These are phyloP conservation scores for Hygrophila difformis DNA, from an alignment of 257 asterid genomes.

Conservation along the genomic window DNA sequence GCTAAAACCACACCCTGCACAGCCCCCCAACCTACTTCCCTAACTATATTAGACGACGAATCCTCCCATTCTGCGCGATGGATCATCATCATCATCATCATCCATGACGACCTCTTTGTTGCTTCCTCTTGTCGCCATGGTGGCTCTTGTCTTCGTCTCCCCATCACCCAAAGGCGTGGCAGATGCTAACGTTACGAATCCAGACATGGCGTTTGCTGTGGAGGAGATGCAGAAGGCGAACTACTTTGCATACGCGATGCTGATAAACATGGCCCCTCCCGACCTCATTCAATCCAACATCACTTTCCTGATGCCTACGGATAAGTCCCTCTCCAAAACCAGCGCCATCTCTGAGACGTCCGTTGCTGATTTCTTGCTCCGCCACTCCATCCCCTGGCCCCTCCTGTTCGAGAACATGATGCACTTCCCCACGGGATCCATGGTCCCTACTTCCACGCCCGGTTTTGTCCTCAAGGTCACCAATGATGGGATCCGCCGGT, in stretches of 20 bases:
- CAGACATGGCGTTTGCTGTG: constrained; percentile 27
- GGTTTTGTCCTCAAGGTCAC: constrained; percentile 35
- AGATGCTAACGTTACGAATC: not conserved
- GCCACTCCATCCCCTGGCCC: constrained; percentile 61
- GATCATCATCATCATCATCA: no score
- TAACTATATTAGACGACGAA: no score
- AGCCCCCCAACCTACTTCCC: no score
- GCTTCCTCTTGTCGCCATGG: constrained; percentile 15
- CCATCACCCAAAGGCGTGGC: constrained; percentile 16
- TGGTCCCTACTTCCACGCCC: constrained; percentile 55
- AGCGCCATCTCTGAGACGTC: constrained; percentile 18
- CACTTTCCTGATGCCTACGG: constrained; percentile 79
- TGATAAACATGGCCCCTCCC: constrained; percentile 56
- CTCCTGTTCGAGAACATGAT: constrained; percentile 47
- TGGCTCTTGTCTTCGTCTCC: not conserved
- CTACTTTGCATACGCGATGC: constrained; percentile 67
- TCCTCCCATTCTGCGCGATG: no score
- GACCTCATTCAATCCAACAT: constrained; percentile 25
- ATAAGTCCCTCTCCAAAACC: constrained; percentile 31
- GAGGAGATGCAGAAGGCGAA: constrained; percentile 69
- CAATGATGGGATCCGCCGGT: constrained; percentile 33
- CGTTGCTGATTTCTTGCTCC: constrained; percentile 45
- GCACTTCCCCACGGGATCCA: constrained; percentile 55
- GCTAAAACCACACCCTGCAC: no score
- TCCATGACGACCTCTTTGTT: not conserved